phyloP scores from a whole-genome alignment of 1,284 basidiomycete genomes.

The Thelephora terrestris region DNA sequence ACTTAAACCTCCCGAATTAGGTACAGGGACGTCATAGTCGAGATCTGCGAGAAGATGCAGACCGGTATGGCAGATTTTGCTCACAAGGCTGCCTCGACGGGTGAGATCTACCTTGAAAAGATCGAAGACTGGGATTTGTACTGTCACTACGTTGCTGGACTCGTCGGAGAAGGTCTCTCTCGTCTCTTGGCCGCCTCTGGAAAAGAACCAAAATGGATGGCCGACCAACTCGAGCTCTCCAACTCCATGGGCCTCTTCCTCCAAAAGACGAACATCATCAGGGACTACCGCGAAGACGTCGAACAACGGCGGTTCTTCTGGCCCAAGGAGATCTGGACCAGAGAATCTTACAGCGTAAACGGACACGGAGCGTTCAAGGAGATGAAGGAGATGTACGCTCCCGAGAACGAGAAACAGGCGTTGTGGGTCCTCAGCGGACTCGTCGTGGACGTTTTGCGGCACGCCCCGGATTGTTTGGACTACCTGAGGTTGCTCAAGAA shows the following conservation, averaged over 20 bases:
- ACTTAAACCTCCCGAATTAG: slow-evolving; percentile 28
- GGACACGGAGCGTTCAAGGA: slow-evolving; percentile 40
- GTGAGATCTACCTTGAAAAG: slow-evolving; percentile 61
- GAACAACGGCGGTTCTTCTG: slow-evolving; percentile 88
- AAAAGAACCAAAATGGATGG: slow-evolving; percentile 75
- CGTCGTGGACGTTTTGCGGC: slow-evolving; percentile 83
- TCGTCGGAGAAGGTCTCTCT: slow-evolving; percentile 95
- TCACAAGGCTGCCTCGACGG: slow-evolving; percentile 66
- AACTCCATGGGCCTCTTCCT: slow-evolving; percentile 97
- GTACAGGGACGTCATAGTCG: slow-evolving; percentile 76
- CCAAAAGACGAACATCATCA: slow-evolving; percentile 98
- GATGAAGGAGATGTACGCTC: slow-evolving; percentile 49
- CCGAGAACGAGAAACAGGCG: slow-evolving; percentile 51
- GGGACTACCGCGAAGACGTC: slow-evolving; percentile 91
- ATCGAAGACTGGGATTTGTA: slow-evolving; percentile 91
- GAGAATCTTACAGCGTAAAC: slow-evolving; percentile 37
- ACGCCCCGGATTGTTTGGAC: slow-evolving; percentile 81
- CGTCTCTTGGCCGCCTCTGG: slow-evolving; percentile 83
- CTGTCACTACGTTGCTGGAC: slow-evolving; percentile 97
- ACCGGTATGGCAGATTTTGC: slow-evolving; percentile 94
- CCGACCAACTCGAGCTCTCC: slow-evolving; percentile 75
- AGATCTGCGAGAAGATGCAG: slow-evolving; percentile 83
- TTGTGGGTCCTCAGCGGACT: slow-evolving; percentile 80
- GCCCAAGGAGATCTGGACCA: slow-evolving; percentile 88
- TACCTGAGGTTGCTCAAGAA: slow-evolving; percentile 84